Evolutionary conservation across 345 rosid species (phyloP), one percentile per base, ranked within the genome.

Genomic region (Erucastrum elatum): DNA sequence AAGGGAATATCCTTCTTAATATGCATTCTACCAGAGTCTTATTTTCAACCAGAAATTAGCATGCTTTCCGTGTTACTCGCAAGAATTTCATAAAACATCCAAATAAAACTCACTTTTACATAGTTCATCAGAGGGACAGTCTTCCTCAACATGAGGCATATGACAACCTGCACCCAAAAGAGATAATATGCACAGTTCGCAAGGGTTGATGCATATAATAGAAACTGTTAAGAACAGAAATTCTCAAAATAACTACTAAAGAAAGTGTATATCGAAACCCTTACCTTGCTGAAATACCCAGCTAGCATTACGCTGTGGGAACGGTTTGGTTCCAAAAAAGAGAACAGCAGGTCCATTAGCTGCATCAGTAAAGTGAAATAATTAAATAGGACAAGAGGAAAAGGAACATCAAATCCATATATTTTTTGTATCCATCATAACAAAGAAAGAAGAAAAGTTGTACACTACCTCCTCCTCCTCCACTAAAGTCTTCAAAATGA

Each of bases 221-320:
- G 15, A 73, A 35, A 29, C 27, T 0, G 2, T 0, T 44, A 44
- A 21, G 55, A 44, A 66, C 3, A 59, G 37, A 25, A 66, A 30
- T 12, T 25, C 13, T 21, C 29, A 31, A 58, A 41, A 8, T 56
- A 78, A 17, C 12, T 13, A 56, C 30, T 39, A 61, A 17, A 39
- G 65, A 21, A 60, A 11, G 41, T 30, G 41, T 55, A 27, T 21
- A 49, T 49, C 1, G 9, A 58, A 75, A 56, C 55, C 29, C 46
- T n/a, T 71, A 96, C 99, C 91, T 96, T 96, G 90, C 99, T 90
- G 83, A 96, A 96, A 86, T 96, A 96, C 65, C 99, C 98, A 64
- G 99, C 99, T 64, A 91, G 87, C 84, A 91, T 83, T 31, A 94
- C 90, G 77, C 96, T 90, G 78, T 93, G 98, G 75, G 88, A 79